Base-by-base conservation (phyloP, 129 eudicot genomes). In the Pulicaria dysenterica region DNA sequence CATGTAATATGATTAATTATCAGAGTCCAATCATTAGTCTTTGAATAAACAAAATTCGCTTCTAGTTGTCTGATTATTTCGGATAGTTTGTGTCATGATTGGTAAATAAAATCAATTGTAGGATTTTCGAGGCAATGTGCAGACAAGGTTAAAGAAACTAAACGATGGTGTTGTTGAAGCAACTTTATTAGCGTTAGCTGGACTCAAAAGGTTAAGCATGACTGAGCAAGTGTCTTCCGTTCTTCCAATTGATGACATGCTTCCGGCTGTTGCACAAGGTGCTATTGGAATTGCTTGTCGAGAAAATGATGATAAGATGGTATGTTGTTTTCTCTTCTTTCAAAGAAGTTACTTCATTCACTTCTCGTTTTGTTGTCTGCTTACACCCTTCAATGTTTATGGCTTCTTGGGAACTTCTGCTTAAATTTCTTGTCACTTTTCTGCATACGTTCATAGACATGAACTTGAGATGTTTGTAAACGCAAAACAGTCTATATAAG, bases 121-220 rank as follows among this genome's bases (percentile, higher is more conserved):
- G 96, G 98, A 88, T 56, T 94, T 94, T 36, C 69, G 98, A 77
- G 98, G 98, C 6, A 94, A 94, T 65, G 98, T 94, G 44, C 98
- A 94, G 76, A 94, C 98, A 19, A 87, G 98, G 77, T 81, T 94
- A 50, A 94, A 73, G 77, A 93, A 93, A 74, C 84, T 90, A 42
- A 85, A 85, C 24, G 96, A 90, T 37, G 92, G 96, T 24, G 89
- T 83, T 10, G 98, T 90, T 24, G 91, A 80, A 74, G 98, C 96
- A 39, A 90, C 98, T 42, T 83, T 93, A 69, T 74, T 93, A 79
- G 98, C 98, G 36, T 75, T 90, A 74, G 98, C 96, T 13, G 98
- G 98, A 61, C 84, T 93, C 16, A 90, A 87, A 64, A 90, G 96
- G 11, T 82, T 90, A 65, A 84, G 64, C 78, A 90, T 93, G 98